Percentiles rank a stretch among this genome's conserved stretches.
Conservation (phyloP, 768 basidiomycete species). For the Lanmaoa rubissima region DNA sequence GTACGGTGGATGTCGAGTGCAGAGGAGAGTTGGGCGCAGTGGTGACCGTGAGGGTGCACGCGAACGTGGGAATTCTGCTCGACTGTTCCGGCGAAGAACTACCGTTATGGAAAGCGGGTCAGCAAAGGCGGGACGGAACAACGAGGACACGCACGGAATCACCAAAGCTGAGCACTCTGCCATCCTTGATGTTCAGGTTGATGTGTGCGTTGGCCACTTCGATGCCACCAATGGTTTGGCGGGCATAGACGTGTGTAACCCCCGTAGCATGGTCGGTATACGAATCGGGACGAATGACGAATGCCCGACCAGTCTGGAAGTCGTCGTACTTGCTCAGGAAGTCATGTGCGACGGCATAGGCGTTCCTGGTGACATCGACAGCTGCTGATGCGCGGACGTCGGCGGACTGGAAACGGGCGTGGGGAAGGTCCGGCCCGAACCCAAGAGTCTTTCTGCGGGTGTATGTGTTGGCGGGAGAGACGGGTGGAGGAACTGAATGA, state of each 20-base stretch:
- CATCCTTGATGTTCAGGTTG: slow-evolving; percentile 89
- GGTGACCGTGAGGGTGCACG: slow-evolving; percentile 51
- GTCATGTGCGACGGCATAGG: slow-evolving; percentile 57
- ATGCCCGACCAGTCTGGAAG: slow-evolving; percentile 38
- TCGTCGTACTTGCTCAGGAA: slow-evolving; percentile 50
- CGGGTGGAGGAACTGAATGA: slow-evolving; percentile 31
- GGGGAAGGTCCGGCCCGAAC: slow-evolving; percentile 79
- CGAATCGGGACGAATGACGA: slow-evolving; percentile 73
- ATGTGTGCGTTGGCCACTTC: slow-evolving; percentile 90
- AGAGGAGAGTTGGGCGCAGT: slow-evolving; percentile 45
- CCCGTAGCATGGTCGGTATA: slow-evolving; percentile 85
- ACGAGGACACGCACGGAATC: slow-evolving; percentile 61
- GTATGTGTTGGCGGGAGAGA: background rate
- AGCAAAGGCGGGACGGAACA: slow-evolving; percentile 2
- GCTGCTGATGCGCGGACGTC: slow-evolving; percentile 38
- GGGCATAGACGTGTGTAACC: slow-evolving; percentile 86
- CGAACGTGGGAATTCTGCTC: slow-evolving; percentile 28
- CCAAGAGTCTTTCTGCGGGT: slow-evolving; percentile 78
- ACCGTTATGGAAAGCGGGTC: slow-evolving; percentile 6
- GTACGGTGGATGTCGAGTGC: slow-evolving; percentile 32
- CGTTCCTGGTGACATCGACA: slow-evolving; percentile 42
- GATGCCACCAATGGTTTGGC: slow-evolving; percentile 80
- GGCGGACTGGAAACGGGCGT: slow-evolving; percentile 62
- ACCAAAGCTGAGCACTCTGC: slow-evolving; percentile 80
- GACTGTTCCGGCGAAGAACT: slow-evolving; percentile 75